phyloP scores from a whole-genome alignment of 2,329 filamentous ascomycete genomes.

The Xylaria sp. region DNA sequence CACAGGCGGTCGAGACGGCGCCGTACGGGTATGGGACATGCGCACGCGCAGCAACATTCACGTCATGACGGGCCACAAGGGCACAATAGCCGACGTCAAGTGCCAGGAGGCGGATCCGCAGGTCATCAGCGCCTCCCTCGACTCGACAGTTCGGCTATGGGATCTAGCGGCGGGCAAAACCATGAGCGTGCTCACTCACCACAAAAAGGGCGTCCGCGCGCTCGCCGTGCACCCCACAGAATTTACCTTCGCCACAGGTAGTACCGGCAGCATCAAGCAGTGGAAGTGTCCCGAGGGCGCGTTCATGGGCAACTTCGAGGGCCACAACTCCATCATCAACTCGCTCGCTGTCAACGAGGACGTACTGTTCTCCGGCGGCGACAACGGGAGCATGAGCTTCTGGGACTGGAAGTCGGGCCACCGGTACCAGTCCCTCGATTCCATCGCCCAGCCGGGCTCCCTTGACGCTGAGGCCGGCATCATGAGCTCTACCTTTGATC shows the following conservation, averaged over 20 bases:
- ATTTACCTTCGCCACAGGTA: slow-evolving; percentile 94
- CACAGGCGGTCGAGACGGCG: slow-evolving; percentile 92
- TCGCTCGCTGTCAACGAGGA: slow-evolving; percentile 91
- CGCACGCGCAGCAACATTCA: slow-evolving; percentile 94
- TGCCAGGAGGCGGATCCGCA: slow-evolving; percentile 97
- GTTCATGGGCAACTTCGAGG: slow-evolving; percentile 99
- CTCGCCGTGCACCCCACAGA: slow-evolving; percentile 86
- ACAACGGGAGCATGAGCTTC: slow-evolving; percentile 96
- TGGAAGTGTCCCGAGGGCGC: slow-evolving; percentile 98
- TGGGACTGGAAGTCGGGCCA: slow-evolving; percentile 99
- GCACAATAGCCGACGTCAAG: slow-evolving; percentile 85
- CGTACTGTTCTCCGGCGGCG: slow-evolving; percentile 90
- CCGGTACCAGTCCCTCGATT: slow-evolving; percentile 87
- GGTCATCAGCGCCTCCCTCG: slow-evolving; percentile 90
- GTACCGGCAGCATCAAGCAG: slow-evolving; percentile 94
- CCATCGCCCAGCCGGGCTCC: slow-evolving; percentile 90
- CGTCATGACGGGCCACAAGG: slow-evolving; percentile 88
- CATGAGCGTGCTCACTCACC: slow-evolving; percentile 94
- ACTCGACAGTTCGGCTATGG: slow-evolving; percentile 91
- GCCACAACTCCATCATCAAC: slow-evolving; percentile 96
- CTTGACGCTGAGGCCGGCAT: slow-evolving; percentile 93
- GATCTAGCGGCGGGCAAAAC: slow-evolving; percentile 95
- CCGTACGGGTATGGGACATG: slow-evolving; percentile 98
- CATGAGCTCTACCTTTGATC: slow-evolving; percentile 92
- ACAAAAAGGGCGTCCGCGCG: slow-evolving; percentile 94